Evolutionary conservation across 352 stramenopile species (phyloP), one percentile per base, ranked within the genome.

Genomic region (Globisporangium viniferum): DNA sequence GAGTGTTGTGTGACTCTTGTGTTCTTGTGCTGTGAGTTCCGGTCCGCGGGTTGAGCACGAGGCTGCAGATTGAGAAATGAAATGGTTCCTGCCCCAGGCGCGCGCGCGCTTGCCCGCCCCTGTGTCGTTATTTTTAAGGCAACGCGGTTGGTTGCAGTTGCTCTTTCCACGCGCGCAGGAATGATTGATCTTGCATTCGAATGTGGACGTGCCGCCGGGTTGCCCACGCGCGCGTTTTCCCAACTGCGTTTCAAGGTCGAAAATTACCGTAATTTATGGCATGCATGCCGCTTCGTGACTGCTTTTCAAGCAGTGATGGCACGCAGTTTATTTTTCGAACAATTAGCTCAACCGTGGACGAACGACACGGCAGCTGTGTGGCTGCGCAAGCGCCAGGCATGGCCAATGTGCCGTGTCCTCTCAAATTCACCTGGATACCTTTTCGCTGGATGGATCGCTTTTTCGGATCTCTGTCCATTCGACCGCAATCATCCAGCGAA

Each of bases 11-110:
- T 29, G 59, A 41, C 48, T 51, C 41, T 24, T 56, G 58, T 7
- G 14, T 27, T 57, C 33, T 57, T 39, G 24, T 66, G 24, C 39
- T 53, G 66, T 31, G 36, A 44, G 20, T 39, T 60, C 54, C 35
- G 53, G 60, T 41, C 66, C 70, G 66, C 68, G 72, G 62, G 77
- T 82, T 84, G 73, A 63, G 73, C 68, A 60, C 71, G 60, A 74
- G 64, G 41, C 67, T 69, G 73, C 67, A 77, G 74, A 83, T 85
- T 85, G 68, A 67, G 73, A 68, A 88, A 83, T 88, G 79, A 81
- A 67, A 67, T 51, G 65, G 39, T 74, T 41, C 29, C 48, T 36
- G 54, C 54, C 54, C 67, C 15, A n/a, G 59, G 58, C 44, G 62
- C 41, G 65, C 49, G 64, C 35, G 49, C 58, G 5, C 41, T 51